A percentile compares a stretch with the other conserved stretches of the same genome.
Conservation (phyloP, 1,284 basidiomycete genomes). For the Ceratobasidium sp. region DNA sequence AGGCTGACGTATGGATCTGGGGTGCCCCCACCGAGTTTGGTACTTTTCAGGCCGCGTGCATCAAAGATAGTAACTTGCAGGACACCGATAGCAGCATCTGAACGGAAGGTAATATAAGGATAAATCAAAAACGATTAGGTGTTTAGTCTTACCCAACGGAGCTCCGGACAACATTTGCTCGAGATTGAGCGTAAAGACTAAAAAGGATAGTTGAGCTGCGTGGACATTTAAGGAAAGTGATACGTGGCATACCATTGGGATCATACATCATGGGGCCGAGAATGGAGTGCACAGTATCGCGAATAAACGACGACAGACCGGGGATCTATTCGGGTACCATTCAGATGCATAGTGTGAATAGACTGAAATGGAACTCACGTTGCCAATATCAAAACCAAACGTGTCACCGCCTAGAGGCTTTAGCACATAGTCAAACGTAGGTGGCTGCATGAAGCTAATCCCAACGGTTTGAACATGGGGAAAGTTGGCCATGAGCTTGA, state of each 20-base stretch:
- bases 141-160: slow-evolving; percentile 59
- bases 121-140: background rate
- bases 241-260: slow-evolving; percentile 62
- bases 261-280: slow-evolving; percentile 95
- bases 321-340: slow-evolving; percentile 68
- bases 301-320: slow-evolving; percentile 90
- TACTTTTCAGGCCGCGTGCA: slow-evolving; percentile 67
- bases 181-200: slow-evolving; percentile 91
- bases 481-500: slow-evolving; percentile 92
- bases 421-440: slow-evolving; percentile 93
- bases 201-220: slow-evolving; percentile 44
- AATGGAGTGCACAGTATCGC: slow-evolving; percentile 86
- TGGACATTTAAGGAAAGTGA: slow-evolving; percentile 3
- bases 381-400: slow-evolving; percentile 89
- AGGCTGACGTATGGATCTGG: slow-evolving; percentile 90
- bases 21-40: slow-evolving; percentile 90
- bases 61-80: slow-evolving; percentile 71
- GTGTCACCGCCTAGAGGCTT: slow-evolving; percentile 95
- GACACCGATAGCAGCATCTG: slow-evolving; percentile 88
- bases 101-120: slow-evolving; percentile 4
- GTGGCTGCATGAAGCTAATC: slow-evolving; percentile 90
- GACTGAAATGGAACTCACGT: slow-evolving; percentile 58
- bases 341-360: slow-evolving; percentile 33
- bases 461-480: slow-evolving; percentile 93
- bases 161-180: slow-evolving; percentile 94